Evolutionary conservation across 2,329 filamentous ascomycete species (phyloP), one percentile per base, ranked within the genome.

Genomic region (Penicillium sp.): DNA sequence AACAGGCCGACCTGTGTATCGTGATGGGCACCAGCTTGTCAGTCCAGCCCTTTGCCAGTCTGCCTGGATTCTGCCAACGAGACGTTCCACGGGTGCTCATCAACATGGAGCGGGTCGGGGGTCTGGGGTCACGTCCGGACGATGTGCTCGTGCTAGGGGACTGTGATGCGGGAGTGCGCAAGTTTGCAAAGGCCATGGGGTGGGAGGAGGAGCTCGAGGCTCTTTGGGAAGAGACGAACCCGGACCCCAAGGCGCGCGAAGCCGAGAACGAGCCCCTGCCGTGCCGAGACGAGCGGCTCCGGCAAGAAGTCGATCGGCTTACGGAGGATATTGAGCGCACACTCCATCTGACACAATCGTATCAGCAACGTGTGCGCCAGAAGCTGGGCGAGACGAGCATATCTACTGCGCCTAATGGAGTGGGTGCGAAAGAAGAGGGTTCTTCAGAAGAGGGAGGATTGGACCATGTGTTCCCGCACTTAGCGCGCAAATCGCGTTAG

Each of bases 11-110:
- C 71, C 78, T 97, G 2, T 85, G 89, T 43, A 89, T 98, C 54
- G 84, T 97, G 22, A 88, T 97, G 81, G 95, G 95, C 1, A 97
- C 94, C 0, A 96, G 92, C 69, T 78, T 98, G 60, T 86, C 83
- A 0, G 94, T 98, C 1, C 90, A 93, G 63, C 95, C 95, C 0
- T 99, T 99, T 74, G 92, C 94, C 1, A 87, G 87, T 49, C 79
- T 98, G 52, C 93, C 94, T 0, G 78, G 83, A 14, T 79, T 89
- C 65, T 88, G 87, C 22, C 70, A 74, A 2, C 82, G 87, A 1
- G 81, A 80, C 0, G 85, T 84, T 3, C 95, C 94, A 0, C 85
- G 95, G 10, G 79, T 99, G 2, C 81, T 99, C 20, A 90, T 99
- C 75, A 99, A 99, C 74, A 84, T 89, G 77, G 91, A 97, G 74